A percentile compares a stretch with the other conserved stretches of the same genome.
phyloP scores from a whole-genome alignment of 2,329 filamentous ascomycete species.

The Biscogniauxia mediterranea region DNA sequence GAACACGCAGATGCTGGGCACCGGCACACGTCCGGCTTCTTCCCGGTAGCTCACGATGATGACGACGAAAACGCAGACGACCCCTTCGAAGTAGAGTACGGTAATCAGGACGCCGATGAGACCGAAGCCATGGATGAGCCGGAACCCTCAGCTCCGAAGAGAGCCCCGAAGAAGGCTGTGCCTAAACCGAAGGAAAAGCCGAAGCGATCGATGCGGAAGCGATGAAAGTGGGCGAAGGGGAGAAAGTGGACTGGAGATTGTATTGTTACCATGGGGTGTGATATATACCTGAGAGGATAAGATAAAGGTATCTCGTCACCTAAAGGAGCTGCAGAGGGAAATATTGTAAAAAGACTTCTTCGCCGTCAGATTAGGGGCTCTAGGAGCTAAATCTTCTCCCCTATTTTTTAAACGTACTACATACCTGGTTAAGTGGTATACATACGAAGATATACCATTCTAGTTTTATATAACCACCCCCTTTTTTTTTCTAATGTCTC shows the following conservation, averaged over 20 bases:
- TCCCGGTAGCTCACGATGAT: slow-evolving; percentile 15
- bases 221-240: slow-evolving; percentile 11
- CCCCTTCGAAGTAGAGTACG: slow-evolving; percentile 31
- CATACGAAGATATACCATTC: too few species aligned
- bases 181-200: slow-evolving; percentile 26
- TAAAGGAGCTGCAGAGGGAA: too few species aligned
- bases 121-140: slow-evolving; percentile 3
- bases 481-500: too few species aligned
- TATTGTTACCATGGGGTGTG: too few species aligned
- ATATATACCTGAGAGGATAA: too few species aligned
- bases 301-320: too few species aligned
- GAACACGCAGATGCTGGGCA: slow-evolving; percentile 10
- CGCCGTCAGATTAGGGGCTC: too few species aligned
- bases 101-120: slow-evolving; percentile 13
- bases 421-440: too few species aligned
- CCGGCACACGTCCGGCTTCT: slow-evolving; percentile 26
- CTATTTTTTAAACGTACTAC: too few species aligned
- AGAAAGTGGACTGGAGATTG: not conserved
- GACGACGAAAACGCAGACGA: slow-evolving; percentile 26
- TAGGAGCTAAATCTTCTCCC: too few species aligned
- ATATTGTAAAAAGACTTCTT: too few species aligned
- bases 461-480: too few species aligned
- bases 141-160: slow-evolving; percentile 5
- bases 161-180: slow-evolving; percentile 14
- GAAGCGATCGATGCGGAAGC: slow-evolving; percentile 23